Conservation (phyloP, 2,329 filamentous ascomycete species). For the Pleomassaria siparia region DNA sequence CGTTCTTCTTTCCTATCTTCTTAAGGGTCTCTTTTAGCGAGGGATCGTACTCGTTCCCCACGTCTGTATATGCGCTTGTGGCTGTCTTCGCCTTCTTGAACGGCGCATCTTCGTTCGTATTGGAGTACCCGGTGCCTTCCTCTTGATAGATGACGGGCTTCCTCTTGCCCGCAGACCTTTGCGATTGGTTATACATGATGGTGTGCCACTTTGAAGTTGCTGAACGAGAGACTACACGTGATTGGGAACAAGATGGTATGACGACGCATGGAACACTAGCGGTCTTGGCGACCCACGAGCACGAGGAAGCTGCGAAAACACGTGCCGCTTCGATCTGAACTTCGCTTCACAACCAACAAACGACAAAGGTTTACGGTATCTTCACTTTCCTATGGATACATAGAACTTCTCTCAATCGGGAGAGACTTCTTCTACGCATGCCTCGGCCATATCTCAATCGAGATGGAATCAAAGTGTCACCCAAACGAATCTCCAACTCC, state of each 20-base stretch:
- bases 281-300: background rate
- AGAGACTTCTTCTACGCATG: too few relatives aligned
- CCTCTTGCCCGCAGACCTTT: background rate
- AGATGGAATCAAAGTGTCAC: background rate
- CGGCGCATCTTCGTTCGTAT: background rate
- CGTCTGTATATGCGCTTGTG: background rate
- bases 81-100: constrained; percentile 9
- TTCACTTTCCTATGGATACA: too few relatives aligned
- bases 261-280: too few relatives aligned
- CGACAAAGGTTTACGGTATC: background rate
- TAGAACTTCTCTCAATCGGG: too few relatives aligned
- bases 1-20: constrained; percentile 19
- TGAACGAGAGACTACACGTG: too few relatives aligned
- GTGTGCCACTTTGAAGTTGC: background rate
- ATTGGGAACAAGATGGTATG: too few relatives aligned
- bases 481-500: background rate
- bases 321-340: background rate
- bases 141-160: background rate
- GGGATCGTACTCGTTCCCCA: background rate
- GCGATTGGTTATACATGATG: background rate
- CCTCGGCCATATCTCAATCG: too few relatives aligned
- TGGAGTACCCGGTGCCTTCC: background rate
- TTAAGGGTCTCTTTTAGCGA: constrained; percentile 10
- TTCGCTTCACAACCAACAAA: background rate
- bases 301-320: constrained; percentile 1